These are phyloP conservation scores for Penicillium palitans DNA, from an alignment of 2,329 filamentous ascomycete genomes.

Conservation along the genomic window DNA sequence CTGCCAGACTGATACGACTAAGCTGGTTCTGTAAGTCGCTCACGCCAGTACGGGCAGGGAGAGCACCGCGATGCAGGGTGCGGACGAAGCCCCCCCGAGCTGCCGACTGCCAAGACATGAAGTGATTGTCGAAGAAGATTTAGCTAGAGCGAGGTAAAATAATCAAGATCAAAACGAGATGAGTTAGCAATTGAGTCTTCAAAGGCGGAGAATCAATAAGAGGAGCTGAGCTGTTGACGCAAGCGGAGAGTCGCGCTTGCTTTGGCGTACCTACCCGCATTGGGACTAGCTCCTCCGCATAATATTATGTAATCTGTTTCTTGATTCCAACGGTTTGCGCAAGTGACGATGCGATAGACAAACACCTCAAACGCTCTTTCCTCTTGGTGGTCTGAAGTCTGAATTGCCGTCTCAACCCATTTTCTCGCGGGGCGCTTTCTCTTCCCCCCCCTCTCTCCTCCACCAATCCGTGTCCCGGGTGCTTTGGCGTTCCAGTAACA, in stretches of 20 bases:
- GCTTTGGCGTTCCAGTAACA: slow-evolving; percentile 45
- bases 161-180: not conserved
- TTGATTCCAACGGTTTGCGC: not conserved
- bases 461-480: slow-evolving; percentile 22
- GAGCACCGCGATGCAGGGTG: slow-evolving; percentile 28
- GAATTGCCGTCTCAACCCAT: not conserved
- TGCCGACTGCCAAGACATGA: slow-evolving; percentile 37
- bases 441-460: slow-evolving; percentile 9
- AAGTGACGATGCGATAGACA: slow-evolving; percentile 1
- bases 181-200: not conserved
- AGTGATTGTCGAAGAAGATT: not conserved
- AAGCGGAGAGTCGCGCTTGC: slow-evolving; percentile 31
- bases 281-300: slow-evolving; percentile 9
- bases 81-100: slow-evolving; percentile 35
- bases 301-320: not conserved
- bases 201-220: slow-evolving; percentile 1
- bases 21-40: slow-evolving; percentile 30
- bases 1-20: slow-evolving; percentile 27
- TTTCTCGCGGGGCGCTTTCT: not conserved
- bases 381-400: not conserved
- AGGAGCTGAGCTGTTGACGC: slow-evolving; percentile 27
- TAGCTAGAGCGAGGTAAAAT: not conserved
- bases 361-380: not conserved
- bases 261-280: slow-evolving; percentile 29
- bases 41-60: slow-evolving; percentile 29